Conservation (phyloP, 2,329 filamentous ascomycete species). For the Nemania serpens region DNA sequence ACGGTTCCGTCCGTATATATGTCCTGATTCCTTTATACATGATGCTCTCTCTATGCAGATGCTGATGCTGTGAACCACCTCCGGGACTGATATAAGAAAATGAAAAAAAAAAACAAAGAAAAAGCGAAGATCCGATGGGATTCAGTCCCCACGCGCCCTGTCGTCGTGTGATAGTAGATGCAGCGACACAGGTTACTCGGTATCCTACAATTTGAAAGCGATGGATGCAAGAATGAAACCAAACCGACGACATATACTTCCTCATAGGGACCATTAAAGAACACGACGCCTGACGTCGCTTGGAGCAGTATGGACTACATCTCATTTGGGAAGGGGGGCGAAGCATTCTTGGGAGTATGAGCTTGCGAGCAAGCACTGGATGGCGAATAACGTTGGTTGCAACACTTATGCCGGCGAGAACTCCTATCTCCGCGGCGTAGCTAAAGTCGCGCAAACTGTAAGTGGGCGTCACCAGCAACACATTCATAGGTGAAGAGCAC, state of each 20-base stretch:
- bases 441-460: constrained; percentile 23
- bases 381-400: background rate
- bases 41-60: background rate
- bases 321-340: background rate
- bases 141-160: background rate
- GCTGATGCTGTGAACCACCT: background rate
- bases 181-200: background rate
- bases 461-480: too few relatives aligned
- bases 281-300: background rate
- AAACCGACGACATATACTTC: too few relatives aligned
- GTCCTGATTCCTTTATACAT: constrained; percentile 10
- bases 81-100: background rate
- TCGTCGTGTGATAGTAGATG: background rate
- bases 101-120: background rate
- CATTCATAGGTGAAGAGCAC: constrained; percentile 25
- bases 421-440: constrained; percentile 43
- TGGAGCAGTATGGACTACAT: background rate
- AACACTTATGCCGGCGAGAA: constrained; percentile 20
- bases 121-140: background rate
- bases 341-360: background rate
- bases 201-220: background rate
- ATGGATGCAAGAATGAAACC: background rate
- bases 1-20: background rate
- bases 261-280: background rate
- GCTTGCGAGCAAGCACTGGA: background rate